phyloP scores from a whole-genome alignment of 176 grass and related monocot species.

The Aegilops sharonensis region DNA sequence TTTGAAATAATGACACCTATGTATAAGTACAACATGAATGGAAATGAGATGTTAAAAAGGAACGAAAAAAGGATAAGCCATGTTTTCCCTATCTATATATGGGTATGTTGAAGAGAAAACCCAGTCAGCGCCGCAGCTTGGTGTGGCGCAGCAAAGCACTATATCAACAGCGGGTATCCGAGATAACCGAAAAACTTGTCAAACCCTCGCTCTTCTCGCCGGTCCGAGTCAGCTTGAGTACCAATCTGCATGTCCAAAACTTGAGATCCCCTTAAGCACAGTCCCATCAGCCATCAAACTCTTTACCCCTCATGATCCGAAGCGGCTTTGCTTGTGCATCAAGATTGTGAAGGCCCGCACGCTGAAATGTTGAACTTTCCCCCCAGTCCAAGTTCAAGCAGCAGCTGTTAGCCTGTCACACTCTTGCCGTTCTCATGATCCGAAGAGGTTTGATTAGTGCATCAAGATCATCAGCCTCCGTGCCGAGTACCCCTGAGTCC shows the following conservation, averaged over 20 bases:
- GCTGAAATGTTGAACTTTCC: conserved; percentile 8
- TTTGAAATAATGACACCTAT: conserved; percentile 27
- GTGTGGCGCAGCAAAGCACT: background rate
- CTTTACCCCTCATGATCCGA: conserved; percentile 44
- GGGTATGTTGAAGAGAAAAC: background rate
- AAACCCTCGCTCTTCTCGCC: conserved; percentile 46
- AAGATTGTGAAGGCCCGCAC: conserved; percentile 42
- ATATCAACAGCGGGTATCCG: background rate
- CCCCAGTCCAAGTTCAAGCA: conserved; percentile 29
- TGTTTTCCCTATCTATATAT: conserved; percentile 6
- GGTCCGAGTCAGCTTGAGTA: conserved; percentile 54
- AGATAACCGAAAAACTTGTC: conserved; percentile 8
- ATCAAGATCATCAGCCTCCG: conserved; percentile 63
- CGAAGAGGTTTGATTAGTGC: conserved; percentile 71
- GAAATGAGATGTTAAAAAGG: conserved; percentile 1
- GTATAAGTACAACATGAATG: conserved; percentile 27
- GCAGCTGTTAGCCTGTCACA: conserved; percentile 11
- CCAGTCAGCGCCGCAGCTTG: background rate
- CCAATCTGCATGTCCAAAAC: conserved; percentile 34
- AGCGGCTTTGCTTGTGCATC: conserved; percentile 59
- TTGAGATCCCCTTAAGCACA: conserved; percentile 12
- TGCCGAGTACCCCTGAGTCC: conserved; percentile 21
- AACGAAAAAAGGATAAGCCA: background rate
- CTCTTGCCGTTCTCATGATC: conserved; percentile 65
- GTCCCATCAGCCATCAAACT: conserved; percentile 8